These are phyloP conservation scores for Saccharum officinarum DNA, from an alignment of 176 grass and related monocot genomes.

Conservation along the genomic window DNA sequence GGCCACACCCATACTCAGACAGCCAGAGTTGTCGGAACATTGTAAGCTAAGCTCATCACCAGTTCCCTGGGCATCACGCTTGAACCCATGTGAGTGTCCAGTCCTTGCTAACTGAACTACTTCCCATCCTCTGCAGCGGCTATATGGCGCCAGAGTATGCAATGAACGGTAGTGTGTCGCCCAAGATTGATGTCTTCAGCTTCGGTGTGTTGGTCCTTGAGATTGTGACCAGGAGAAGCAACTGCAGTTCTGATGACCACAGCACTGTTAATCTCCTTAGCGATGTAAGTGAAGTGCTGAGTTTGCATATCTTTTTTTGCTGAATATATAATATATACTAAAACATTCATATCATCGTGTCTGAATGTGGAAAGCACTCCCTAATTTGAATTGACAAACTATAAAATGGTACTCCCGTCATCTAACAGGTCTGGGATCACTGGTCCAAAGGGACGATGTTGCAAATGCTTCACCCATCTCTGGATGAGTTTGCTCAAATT, in stretches of 20 bases:
- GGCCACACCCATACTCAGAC: slow-evolving; percentile 32
- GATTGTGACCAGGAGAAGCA: slow-evolving; percentile 46
- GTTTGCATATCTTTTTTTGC: neutral
- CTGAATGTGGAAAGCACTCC: neutral
- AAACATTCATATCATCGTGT: neutral
- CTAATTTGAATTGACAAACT: neutral
- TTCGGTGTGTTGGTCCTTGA: slow-evolving; percentile 55
- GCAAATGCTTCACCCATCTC: slow-evolving; percentile 24
- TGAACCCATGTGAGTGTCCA: neutral
- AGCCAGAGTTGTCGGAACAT: slow-evolving; percentile 33
- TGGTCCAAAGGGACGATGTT: slow-evolving; percentile 42
- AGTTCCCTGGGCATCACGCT: too few relatives aligned
- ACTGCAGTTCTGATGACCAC: neutral
- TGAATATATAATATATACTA: neutral
- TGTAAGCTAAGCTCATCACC: slow-evolving; percentile 49
- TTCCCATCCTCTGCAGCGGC: slow-evolving; percentile 11
- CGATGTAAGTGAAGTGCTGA: slow-evolving; percentile 5
- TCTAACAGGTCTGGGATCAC: slow-evolving; percentile 44
- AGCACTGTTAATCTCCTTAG: slow-evolving; percentile 35
- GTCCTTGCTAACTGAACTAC: neutral
- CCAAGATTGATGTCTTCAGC: slow-evolving; percentile 55
- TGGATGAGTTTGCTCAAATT: neutral
- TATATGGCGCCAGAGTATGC: slow-evolving; percentile 52
- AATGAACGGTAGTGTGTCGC: slow-evolving; percentile 1
- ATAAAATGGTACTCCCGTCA: neutral